phyloP scores from a whole-genome alignment of 2,329 filamentous ascomycete genomes.

The Penicillium sp. region DNA sequence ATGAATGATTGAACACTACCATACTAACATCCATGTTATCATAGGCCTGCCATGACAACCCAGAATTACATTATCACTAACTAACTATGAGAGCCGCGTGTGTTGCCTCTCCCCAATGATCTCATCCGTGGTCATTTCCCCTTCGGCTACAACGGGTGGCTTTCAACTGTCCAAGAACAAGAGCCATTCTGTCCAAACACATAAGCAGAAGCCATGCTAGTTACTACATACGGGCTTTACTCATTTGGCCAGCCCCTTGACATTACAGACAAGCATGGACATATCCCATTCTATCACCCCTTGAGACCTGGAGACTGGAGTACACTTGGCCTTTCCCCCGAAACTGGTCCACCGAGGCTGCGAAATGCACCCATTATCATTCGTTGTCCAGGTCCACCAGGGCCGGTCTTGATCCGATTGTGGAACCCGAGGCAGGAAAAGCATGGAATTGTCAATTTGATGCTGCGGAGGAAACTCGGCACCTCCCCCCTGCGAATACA shows the following conservation, averaged over 20 bases:
- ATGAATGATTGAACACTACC: not conserved
- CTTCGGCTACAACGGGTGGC: constrained; percentile 5
- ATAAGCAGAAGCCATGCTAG: not conserved
- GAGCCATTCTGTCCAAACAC: not conserved
- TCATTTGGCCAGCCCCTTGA: not conserved
- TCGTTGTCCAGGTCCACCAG: constrained; percentile 19
- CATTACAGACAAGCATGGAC: not conserved
- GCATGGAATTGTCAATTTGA: not conserved
- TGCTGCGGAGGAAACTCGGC: constrained; percentile 6
- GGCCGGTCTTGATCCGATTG: constrained; percentile 18
- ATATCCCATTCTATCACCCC: constrained; percentile 14
- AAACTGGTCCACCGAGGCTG: constrained; percentile 27
- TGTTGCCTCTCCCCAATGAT: constrained; percentile 21
- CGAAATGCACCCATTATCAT: constrained; percentile 29
- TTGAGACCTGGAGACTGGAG: constrained; percentile 15
- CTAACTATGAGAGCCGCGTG: not conserved
- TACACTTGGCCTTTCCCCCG: constrained; percentile 15
- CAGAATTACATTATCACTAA: not conserved
- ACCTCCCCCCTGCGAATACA: not conserved
- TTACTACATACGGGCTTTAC: not conserved
- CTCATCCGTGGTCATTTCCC: constrained; percentile 30
- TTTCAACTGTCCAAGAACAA: constrained; percentile 1
- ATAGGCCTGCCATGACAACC: not conserved
- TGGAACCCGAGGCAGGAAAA: constrained; percentile 28
- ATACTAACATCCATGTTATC: not conserved